Conservation (phyloP, 106 monocot genomes). For the Chionographis japonica region DNA sequence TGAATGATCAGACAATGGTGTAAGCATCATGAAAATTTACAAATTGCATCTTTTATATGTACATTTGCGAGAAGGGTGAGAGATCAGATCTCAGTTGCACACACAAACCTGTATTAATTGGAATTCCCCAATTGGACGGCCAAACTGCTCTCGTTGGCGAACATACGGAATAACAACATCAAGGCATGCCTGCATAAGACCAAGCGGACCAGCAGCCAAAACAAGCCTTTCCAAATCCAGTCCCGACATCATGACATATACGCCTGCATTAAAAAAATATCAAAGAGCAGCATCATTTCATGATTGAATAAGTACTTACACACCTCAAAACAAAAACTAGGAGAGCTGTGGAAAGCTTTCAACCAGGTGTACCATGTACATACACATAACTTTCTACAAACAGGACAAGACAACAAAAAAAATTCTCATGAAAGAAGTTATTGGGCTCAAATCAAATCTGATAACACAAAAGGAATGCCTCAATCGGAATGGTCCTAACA, state of each 20-base stretch:
- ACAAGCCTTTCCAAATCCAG: slow-evolving; percentile 97
- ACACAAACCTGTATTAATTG: slow-evolving; percentile 83
- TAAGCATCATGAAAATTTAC: neutral
- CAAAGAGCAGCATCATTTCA: neutral
- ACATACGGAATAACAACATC: slow-evolving; percentile 90
- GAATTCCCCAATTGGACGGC: slow-evolving; percentile 91
- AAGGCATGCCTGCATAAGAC: slow-evolving; percentile 96
- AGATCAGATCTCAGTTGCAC: neutral
- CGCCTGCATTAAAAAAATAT: slow-evolving; percentile 42
- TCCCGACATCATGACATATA: slow-evolving; percentile 99
- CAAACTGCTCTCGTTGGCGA: slow-evolving; percentile 92
- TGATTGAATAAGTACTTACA: neutral
- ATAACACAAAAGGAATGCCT: no score
- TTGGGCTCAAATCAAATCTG: no score
- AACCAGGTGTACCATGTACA: neutral
- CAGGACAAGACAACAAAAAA: no score
- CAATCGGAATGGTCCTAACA: no score
- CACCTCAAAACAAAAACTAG: neutral
- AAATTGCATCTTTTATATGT: neutral
- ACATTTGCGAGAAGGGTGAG: neutral
- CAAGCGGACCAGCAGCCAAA: slow-evolving; percentile 85
- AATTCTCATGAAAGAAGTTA: no score
- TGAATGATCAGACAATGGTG: neutral
- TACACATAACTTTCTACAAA: neutral
- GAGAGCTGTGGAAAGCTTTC: no score